Conservation (phyloP, 2,329 filamentous ascomycete genomes). For the Claviceps arundinis region DNA sequence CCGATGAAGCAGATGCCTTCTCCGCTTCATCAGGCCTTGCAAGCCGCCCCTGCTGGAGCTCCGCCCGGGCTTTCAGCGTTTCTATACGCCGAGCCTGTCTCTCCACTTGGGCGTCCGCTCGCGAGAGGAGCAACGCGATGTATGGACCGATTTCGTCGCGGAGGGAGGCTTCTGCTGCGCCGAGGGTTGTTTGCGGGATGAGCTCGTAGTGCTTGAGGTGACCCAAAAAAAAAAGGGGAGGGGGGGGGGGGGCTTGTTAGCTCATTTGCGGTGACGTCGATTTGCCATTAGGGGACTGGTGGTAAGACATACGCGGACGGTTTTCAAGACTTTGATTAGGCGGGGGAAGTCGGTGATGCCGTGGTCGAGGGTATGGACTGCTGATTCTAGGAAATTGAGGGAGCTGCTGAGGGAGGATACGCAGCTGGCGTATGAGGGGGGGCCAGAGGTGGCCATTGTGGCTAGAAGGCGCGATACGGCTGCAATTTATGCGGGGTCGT, state of each 20-base stretch:
- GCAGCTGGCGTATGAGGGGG: conserved; percentile 39
- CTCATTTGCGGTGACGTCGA: neutral
- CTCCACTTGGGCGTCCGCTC: conserved; percentile 73
- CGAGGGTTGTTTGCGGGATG: conserved; percentile 71
- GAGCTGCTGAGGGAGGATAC: conserved; percentile 46
- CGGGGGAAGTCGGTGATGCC: conserved; percentile 47
- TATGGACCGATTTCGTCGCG: conserved; percentile 85
- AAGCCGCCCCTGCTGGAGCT: conserved; percentile 65
- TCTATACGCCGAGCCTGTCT: conserved; percentile 74
- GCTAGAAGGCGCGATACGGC: neutral
- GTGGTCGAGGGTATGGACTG: conserved; percentile 40
- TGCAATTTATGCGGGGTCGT: neutral
- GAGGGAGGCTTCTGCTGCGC: conserved; percentile 68
- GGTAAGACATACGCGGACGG: conserved; percentile 35
- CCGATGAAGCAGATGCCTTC: conserved; percentile 4
- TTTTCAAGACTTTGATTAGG: conserved; percentile 41
- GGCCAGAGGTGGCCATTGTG: conserved; percentile 12
- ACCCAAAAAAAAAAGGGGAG: neutral
- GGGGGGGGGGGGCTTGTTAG: neutral
- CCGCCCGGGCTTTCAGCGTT: conserved; percentile 66
- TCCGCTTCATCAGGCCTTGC: conserved; percentile 15
- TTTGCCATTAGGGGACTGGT: neutral
- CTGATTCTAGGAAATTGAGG: conserved; percentile 47
- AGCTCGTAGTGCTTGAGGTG: conserved; percentile 70
- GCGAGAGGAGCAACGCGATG: conserved; percentile 62